A percentile compares a stretch with the other conserved stretches of the same genome.
Conservation (phyloP, 1,284 basidiomycete species). For the Pulveroboletus sp. region DNA sequence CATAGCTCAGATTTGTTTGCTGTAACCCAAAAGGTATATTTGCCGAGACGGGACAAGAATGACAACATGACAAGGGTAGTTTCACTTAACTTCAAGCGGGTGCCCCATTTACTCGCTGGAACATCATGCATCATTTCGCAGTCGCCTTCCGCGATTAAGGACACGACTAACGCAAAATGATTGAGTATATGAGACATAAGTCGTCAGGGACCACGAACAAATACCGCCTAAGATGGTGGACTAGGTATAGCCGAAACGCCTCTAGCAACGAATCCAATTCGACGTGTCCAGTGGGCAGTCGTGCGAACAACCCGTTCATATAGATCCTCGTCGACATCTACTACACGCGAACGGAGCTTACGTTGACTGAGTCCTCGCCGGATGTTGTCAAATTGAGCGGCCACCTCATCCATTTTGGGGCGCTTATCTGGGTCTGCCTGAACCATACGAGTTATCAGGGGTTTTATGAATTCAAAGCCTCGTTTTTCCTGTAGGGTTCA, state of each 20-base stretch:
- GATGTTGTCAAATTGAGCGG: slow-evolving; percentile 6
- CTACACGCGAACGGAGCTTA: slow-evolving; percentile 21
- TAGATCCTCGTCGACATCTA: slow-evolving; percentile 2
- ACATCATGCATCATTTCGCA: background rate
- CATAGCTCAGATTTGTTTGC: too few species aligned
- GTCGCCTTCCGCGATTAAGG: too few species aligned
- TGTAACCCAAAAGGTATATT: too few species aligned
- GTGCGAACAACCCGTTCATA: background rate
- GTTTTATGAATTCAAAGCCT: slow-evolving; percentile 17
- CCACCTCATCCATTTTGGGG: slow-evolving; percentile 20
- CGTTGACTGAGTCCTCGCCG: background rate
- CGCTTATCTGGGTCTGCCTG: slow-evolving; percentile 19
- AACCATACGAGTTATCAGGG: slow-evolving; percentile 17
- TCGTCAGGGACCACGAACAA: slow-evolving; percentile 10
- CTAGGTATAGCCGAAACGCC: slow-evolving; percentile 14
- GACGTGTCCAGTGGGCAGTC: slow-evolving; percentile 17
- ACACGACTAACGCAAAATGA: background rate
- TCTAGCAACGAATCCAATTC: slow-evolving; percentile 2
- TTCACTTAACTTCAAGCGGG: background rate
- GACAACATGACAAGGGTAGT: background rate
- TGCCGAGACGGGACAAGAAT: background rate
- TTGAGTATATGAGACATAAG: background rate
- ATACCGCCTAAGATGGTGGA: too few species aligned
- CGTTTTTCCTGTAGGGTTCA: background rate
- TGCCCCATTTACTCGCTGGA: background rate